Conservation (phyloP, 140 eudicot genomes). For the Erigeron philadelphicus region DNA sequence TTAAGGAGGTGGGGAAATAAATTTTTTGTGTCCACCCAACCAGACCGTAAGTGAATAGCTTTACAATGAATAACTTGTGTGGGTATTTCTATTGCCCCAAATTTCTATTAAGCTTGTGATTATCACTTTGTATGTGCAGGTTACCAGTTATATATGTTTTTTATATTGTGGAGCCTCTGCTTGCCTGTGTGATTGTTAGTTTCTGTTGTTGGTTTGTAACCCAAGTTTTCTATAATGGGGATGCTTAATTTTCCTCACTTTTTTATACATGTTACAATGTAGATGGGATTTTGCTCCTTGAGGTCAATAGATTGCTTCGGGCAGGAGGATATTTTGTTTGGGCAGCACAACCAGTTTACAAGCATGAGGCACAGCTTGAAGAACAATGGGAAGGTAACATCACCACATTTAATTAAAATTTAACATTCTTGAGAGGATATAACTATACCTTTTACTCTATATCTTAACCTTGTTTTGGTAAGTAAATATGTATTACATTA, state of each 20-base stretch:
- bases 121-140: background rate
- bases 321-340: constrained; percentile 92
- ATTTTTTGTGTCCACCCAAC: background rate
- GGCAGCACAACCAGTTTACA: constrained; percentile 98
- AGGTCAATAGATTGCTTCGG: constrained; percentile 86
- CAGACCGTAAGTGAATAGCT: background rate
- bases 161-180: background rate
- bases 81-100: background rate
- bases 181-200: background rate
- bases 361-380: constrained; percentile 81
- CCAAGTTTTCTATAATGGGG: background rate
- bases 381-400: constrained; percentile 89
- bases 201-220: background rate
- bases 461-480: background rate
- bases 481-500: background rate
- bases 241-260: constrained; percentile 14
- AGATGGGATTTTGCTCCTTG: constrained; percentile 93
- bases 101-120: background rate
- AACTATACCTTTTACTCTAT: background rate
- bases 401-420: background rate
- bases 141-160: background rate
- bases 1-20: background rate
- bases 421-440: background rate
- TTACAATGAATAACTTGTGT: background rate
- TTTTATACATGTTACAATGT: constrained; percentile 19